Conservation (phyloP, 495 filamentous ascomycete genomes). For the Talaromyces ruber region DNA sequence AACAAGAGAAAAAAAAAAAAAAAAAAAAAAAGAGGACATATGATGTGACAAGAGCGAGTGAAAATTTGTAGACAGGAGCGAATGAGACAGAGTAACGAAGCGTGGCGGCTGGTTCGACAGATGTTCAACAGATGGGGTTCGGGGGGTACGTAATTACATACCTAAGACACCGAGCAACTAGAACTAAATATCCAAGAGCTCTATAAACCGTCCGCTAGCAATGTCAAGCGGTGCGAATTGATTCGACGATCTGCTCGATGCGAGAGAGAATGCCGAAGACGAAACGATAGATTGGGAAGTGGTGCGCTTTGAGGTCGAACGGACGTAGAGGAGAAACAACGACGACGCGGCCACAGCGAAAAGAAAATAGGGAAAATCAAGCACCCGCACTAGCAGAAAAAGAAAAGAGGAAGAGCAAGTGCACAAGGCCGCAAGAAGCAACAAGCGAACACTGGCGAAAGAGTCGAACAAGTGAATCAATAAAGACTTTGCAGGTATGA, state of each 20-base stretch:
- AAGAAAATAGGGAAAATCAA: conserved; percentile 9
- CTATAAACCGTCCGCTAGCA: conserved; percentile 6
- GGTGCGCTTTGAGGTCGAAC: conserved; percentile 13
- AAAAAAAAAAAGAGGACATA: conserved; percentile 8
- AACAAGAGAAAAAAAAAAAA: background rate
- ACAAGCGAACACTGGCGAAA: conserved; percentile 1
- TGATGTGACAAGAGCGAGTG: conserved; percentile 13
- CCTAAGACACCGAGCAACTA: background rate
- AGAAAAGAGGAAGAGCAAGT: background rate
- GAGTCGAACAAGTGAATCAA: background rate
- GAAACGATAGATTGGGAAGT: conserved; percentile 16
- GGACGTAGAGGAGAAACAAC: conserved; percentile 11
- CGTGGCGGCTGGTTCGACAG: background rate
- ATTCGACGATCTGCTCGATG: background rate
- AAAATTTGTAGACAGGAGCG: conserved; percentile 10
- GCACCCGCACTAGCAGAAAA: background rate
- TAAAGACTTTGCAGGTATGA: background rate
- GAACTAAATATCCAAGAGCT: background rate
- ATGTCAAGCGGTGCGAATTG: conserved; percentile 7
- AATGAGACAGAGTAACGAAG: conserved; percentile 7
- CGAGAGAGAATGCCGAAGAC: conserved; percentile 3
- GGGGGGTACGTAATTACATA: background rate
- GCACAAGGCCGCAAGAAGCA: background rate
- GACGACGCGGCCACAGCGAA: conserved; percentile 6
- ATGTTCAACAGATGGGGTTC: background rate